Evolutionary conservation across 805 yeast genomes (phyloP).

Genomic region (Kurtzmaniella cleridarum): DNA sequence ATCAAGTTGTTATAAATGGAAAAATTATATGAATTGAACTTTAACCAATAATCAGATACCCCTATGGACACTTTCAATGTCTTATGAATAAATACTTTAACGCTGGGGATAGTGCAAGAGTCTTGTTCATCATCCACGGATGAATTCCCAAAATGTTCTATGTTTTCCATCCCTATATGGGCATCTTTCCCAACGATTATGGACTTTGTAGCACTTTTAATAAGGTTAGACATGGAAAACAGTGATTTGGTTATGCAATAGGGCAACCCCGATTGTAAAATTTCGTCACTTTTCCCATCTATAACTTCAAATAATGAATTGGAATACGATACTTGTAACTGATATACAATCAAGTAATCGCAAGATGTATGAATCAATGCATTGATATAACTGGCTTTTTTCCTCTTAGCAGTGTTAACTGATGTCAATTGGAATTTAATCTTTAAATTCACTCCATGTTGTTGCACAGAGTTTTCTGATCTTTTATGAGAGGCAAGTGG

Average conservation of each 20-base stretch:
- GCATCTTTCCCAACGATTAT: slow-evolving; percentile 23
- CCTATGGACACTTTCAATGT: slow-evolving; percentile 30
- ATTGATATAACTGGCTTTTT: slow-evolving; percentile 20
- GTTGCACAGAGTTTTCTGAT: slow-evolving; percentile 35
- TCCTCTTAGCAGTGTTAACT: slow-evolving; percentile 30
- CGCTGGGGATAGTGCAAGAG: slow-evolving; percentile 21
- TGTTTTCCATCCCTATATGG: slow-evolving; percentile 22
- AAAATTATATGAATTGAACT: slow-evolving; percentile 34
- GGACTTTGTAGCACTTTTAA: slow-evolving; percentile 28
- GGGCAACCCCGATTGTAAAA: slow-evolving; percentile 33
- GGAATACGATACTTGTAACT: slow-evolving; percentile 23
- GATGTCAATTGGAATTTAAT: slow-evolving; percentile 34
- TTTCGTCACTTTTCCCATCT: slow-evolving; percentile 18
- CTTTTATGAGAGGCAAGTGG: slow-evolving; percentile 47
- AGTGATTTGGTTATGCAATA: slow-evolving; percentile 19
- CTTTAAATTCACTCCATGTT: slow-evolving; percentile 42
- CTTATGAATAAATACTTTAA: slow-evolving; percentile 24
- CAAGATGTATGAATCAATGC: slow-evolving; percentile 37
- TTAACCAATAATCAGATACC: slow-evolving; percentile 28
- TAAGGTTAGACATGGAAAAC: slow-evolving; percentile 21
- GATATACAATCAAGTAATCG: slow-evolving; percentile 40
- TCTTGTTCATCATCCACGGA: slow-evolving; percentile 27
- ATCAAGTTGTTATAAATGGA: slow-evolving; percentile 22
- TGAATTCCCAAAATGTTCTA: slow-evolving; percentile 27
- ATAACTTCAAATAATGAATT: slow-evolving; percentile 29